Conservation (phyloP, 306 rosid genomes). For the Citrullus amarus region DNA sequence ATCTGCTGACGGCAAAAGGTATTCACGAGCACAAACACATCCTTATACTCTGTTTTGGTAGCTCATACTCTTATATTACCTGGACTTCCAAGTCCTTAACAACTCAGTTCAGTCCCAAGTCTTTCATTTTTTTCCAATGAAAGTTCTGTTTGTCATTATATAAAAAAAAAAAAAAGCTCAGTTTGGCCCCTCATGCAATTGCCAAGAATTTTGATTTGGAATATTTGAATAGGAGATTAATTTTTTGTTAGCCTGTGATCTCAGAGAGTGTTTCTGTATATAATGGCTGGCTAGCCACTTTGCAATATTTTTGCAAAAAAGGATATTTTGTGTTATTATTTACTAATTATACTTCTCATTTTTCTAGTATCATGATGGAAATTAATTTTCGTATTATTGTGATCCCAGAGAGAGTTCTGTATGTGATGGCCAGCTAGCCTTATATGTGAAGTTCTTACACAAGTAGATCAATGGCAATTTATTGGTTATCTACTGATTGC, state of each 20-base stretch:
- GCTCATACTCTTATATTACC: background rate
- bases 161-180: too few species aligned
- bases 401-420: background rate
- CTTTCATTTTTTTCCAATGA: background rate
- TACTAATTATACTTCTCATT: conserved; percentile 6
- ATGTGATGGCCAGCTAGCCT: background rate
- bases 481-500: conserved; percentile 1
- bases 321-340: background rate
- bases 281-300: background rate
- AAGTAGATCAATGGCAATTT: background rate
- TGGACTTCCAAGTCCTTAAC: background rate
- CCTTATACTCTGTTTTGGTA: background rate
- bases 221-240: background rate
- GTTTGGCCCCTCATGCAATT: background rate
- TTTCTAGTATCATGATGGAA: background rate
- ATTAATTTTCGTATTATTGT: background rate
- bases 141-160: background rate
- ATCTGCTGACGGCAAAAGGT: conserved; percentile 81
- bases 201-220: background rate
- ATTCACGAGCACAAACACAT: background rate
- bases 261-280: background rate
- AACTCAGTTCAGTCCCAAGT: background rate
- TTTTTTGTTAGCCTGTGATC: background rate
- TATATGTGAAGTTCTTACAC: background rate
- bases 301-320: background rate